Evolutionary conservation across 768 basidiomycete species (phyloP).

Genomic region (Mycena amicta): DNA sequence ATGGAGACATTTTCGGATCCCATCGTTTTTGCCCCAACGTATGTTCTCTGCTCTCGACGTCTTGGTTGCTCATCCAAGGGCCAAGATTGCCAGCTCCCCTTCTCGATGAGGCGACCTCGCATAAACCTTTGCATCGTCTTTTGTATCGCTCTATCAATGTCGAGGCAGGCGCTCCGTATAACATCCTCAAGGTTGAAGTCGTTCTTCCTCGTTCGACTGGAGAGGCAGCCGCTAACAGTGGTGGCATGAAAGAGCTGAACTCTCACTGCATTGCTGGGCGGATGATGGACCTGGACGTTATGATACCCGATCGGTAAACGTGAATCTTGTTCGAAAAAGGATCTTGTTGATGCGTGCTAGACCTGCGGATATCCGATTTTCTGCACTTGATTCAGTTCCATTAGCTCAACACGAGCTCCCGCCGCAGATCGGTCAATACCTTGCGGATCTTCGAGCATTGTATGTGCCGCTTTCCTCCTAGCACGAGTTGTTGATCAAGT

Average conservation of each 20-base stretch:
- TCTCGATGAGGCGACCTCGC: slow-evolving; percentile 32
- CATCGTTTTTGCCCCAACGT: slow-evolving; percentile 21
- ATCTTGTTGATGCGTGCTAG: slow-evolving; percentile 32
- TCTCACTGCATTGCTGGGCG: slow-evolving; percentile 37
- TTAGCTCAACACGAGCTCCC: slow-evolving; percentile 41
- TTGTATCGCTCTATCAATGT: slow-evolving; percentile 43
- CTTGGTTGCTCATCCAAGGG: not conserved
- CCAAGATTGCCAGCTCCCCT: slow-evolving; percentile 40
- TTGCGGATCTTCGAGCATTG: slow-evolving; percentile 42
- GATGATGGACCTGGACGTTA: slow-evolving; percentile 46
- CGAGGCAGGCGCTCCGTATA: slow-evolving; percentile 4
- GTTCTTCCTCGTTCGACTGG: slow-evolving; percentile 24
- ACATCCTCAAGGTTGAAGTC: slow-evolving; percentile 45
- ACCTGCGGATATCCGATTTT: slow-evolving; percentile 60
- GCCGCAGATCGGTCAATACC: slow-evolving; percentile 43
- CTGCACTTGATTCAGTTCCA: slow-evolving; percentile 35
- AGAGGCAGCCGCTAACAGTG: not conserved
- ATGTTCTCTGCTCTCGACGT: not conserved
- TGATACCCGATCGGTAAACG: slow-evolving; percentile 60
- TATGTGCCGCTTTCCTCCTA: slow-evolving; percentile 32
- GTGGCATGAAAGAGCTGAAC: slow-evolving; percentile 1
- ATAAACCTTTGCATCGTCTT: slow-evolving; percentile 47
- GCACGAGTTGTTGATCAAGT: slow-evolving; percentile 29
- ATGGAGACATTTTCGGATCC: slow-evolving; percentile 18
- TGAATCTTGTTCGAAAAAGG: not conserved